Percentiles rank a stretch among this genome's conserved stretches.
These are phyloP conservation scores for Rhizomucor miehei DNA, from an alignment of 371 early-diverging fungal species.

Conservation along the genomic window DNA sequence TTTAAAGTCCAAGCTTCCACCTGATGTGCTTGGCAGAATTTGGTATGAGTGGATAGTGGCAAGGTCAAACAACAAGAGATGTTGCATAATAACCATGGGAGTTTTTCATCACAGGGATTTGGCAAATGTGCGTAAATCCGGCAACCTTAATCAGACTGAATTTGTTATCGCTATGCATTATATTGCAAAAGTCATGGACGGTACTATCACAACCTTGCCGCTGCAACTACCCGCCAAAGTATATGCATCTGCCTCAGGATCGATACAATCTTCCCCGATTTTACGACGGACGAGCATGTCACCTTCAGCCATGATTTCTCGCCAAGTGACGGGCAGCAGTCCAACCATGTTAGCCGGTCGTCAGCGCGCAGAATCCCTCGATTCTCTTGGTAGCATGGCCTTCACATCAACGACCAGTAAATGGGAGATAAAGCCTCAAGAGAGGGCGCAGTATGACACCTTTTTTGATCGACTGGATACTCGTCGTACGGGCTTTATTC, in stretches of 20 bases:
- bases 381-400: slow-evolving; percentile 34
- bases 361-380: slow-evolving; percentile 25
- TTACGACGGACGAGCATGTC: slow-evolving; percentile 12
- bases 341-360: not conserved
- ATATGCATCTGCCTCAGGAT: slow-evolving; percentile 51
- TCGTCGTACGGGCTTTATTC: slow-evolving; percentile 21
- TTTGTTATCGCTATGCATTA: slow-evolving; percentile 85
- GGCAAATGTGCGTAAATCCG: slow-evolving; percentile 69
- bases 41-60: slow-evolving; percentile 24
- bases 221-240: slow-evolving; percentile 55
- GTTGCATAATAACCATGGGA: not conserved
- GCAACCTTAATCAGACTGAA: slow-evolving; percentile 65
- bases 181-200: slow-evolving; percentile 74
- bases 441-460: slow-evolving; percentile 64
- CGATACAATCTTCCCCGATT: slow-evolving; percentile 11
- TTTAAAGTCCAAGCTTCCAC: slow-evolving; percentile 42
- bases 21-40: slow-evolving; percentile 41
- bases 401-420: slow-evolving; percentile 18
- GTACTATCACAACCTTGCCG: slow-evolving; percentile 57
- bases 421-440: slow-evolving; percentile 73
- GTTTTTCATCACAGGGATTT: slow-evolving; percentile 42
- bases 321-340: slow-evolving; percentile 10
- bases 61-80: not conserved
- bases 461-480: slow-evolving; percentile 75
- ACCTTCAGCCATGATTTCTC: slow-evolving; percentile 1